Evolutionary conservation across 2,329 filamentous ascomycete species (phyloP), one percentile per base, ranked within the genome.

Genomic region (Venturia asperata): DNA sequence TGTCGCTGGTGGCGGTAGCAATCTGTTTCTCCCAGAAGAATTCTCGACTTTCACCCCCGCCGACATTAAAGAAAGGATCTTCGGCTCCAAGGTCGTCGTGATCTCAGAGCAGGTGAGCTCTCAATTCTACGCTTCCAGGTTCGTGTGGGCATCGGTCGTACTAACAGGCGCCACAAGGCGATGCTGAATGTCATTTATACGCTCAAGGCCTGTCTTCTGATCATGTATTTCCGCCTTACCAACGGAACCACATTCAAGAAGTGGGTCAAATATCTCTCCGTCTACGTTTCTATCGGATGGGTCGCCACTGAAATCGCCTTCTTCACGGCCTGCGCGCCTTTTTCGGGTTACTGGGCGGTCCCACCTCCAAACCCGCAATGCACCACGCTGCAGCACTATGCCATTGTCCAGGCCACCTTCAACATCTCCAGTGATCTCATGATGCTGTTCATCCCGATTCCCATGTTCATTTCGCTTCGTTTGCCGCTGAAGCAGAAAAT

Each of bases 361-460:
- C 83, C 83, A 0, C 77, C 80, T 1, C 71, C 78, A 1, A 80
- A 81, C 68, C 75, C 76, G 1, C 83, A 87, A 77, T 87, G 84
- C 70, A 82, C 83, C 0, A 81, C 83, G 0, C 79, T 82, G 1
- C 77, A 80, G 19, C 77, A 84, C 70, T 85, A 85, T 69, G 77
- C 85, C 13, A 85, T 85, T 62, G 81, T 82, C 19, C 84, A 86
- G 66, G 80, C 82, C 1, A 77, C 79, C 4, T 80, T 87, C 70
- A 87, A 87, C 68, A 81, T 87, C 61, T 80, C 81, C 2, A 85
- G 83, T 34, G 85, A 87, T 68, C 45, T 85, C 2, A 78, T 83
- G 74, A 86, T 87, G 70, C 80, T 87, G 37, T 70, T 78, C 3
- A 80, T 87, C 24, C 83, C 84, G 0, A 77, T 87, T 67, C 83